Evolutionary conservation across 345 rosid genomes (phyloP), one percentile per base, ranked within the genome.

Genomic region (Brassica incana): DNA sequence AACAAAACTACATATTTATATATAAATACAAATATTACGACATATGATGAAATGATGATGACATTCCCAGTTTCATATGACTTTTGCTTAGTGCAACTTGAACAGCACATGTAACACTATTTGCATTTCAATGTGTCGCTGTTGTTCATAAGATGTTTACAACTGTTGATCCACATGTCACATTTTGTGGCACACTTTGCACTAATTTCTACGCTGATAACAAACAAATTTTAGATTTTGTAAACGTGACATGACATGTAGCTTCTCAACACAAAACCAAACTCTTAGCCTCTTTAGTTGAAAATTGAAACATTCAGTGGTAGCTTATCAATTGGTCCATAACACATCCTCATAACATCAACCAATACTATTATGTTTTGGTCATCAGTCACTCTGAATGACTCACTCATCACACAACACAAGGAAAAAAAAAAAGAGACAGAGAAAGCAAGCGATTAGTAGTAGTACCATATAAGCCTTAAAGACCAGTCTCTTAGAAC

Each of bases 151-250:
- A 69, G 0, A 69, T 45, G 52, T 69, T 50, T 14, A 61, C 63
- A 77, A 60, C 69, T 77, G 79, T 76, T 43, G 45, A 76, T 76
- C 61, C 50, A 29, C 1, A 76, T 45, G 27, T 30, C 74, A 76
- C 48, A 66, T 36, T 61, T 38, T 27, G 56, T 25, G 18, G 9
- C 43, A 59, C 66, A 35, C 40, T 54, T 36, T 32, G 1, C 50
- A 12, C 52, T 12, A 30, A 11, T n/a, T 66, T 66, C 15, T 54
- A 65, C n/a, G 36, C 58, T 50, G 58, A 50, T n/a, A 5, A 18
- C n/a, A 16, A 45, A 10, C 4, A 63, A 15, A 30, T 2, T 14
- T 0, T 35, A 12, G 6, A 20, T 50, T 48, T 65, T 65, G 2
- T 14, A 15, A 62, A 16, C 45, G 30, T 50, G 71, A 0, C 63